Conservation (phyloP, 306 rosid species). For the Pueraria montana region DNA sequence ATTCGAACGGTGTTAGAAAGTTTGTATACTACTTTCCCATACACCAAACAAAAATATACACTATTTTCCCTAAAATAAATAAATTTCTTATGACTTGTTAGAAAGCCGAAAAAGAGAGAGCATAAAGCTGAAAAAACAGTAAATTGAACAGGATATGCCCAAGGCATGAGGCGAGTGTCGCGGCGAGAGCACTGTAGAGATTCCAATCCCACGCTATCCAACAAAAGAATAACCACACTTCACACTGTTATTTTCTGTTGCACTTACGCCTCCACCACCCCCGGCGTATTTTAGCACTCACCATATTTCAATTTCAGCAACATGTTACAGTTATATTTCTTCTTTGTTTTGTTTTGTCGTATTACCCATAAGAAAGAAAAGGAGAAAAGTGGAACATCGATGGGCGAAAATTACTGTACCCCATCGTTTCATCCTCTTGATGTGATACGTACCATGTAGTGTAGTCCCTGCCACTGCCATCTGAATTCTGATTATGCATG, state of each 20-base stretch:
- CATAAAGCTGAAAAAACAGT: too few species aligned
- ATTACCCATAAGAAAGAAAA: neutral
- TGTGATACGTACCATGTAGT: slow-evolving; percentile 8
- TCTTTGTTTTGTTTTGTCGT: neutral
- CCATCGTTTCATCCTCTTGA: neutral
- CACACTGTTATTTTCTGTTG: neutral
- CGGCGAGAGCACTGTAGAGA: slow-evolving; percentile 33
- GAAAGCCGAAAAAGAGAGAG: too few species aligned
- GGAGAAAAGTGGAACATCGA: neutral
- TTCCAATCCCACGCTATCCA: slow-evolving; percentile 46
- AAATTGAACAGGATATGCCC: too few species aligned
- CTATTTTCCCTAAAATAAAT: too few species aligned
- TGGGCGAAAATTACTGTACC: neutral
- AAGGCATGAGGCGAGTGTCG: slow-evolving; percentile 24
- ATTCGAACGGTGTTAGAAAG: too few species aligned
- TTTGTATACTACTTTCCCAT: too few species aligned
- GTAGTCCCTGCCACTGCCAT: neutral
- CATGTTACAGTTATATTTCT: neutral
- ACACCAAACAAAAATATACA: too few species aligned
- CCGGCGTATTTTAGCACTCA: slow-evolving; percentile 44
- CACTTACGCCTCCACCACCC: too few species aligned
- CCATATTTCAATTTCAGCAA: neutral
- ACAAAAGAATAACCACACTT: slow-evolving; percentile 40
- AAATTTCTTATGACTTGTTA: too few species aligned
- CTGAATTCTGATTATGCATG: slow-evolving; percentile 8